Percentiles rank a stretch among this genome's conserved stretches.
phyloP scores from a whole-genome alignment of 179 eudicot genomes.

The Gypsophila paniculata region DNA sequence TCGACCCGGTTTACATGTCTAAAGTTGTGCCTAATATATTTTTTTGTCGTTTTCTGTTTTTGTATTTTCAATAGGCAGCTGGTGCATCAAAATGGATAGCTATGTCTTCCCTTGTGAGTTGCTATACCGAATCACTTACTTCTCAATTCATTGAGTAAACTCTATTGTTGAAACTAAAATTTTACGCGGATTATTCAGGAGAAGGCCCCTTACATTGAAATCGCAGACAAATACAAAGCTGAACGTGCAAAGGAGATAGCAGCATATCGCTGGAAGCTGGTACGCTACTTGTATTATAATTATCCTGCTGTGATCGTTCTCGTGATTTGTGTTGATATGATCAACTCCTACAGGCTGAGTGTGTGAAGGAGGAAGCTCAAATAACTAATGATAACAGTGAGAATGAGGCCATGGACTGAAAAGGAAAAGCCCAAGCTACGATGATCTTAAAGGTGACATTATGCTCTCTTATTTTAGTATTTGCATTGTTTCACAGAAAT shows the following conservation, averaged over 20 bases:
- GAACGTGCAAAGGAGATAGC: slow-evolving; percentile 7
- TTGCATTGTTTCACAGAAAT: background rate
- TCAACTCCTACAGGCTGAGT: slow-evolving; percentile 2
- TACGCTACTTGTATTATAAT: background rate
- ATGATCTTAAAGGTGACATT: background rate
- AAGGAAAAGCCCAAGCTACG: background rate
- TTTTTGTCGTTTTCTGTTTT: background rate
- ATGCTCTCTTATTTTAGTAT: background rate
- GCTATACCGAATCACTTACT: background rate
- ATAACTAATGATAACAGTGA: background rate
- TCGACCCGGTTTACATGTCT: no score
- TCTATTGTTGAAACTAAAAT: background rate
- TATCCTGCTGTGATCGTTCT: background rate
- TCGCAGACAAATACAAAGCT: background rate
- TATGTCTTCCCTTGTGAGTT: slow-evolving; percentile 24
- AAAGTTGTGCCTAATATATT: no score
- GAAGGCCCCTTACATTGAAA: slow-evolving; percentile 16
- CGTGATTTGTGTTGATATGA: background rate
- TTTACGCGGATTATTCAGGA: slow-evolving; percentile 11
- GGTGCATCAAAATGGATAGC: slow-evolving; percentile 19
- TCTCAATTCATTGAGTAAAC: background rate
- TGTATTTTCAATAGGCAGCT: slow-evolving; percentile 2
- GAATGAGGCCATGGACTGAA: background rate
- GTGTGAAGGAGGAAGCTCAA: slow-evolving; percentile 14
- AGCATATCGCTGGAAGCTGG: slow-evolving; percentile 1